Evolutionary conservation across 2,329 filamentous ascomycete genomes (phyloP), one percentile per base, ranked within the genome.

Genomic region (Talaromyces funiculosus): DNA sequence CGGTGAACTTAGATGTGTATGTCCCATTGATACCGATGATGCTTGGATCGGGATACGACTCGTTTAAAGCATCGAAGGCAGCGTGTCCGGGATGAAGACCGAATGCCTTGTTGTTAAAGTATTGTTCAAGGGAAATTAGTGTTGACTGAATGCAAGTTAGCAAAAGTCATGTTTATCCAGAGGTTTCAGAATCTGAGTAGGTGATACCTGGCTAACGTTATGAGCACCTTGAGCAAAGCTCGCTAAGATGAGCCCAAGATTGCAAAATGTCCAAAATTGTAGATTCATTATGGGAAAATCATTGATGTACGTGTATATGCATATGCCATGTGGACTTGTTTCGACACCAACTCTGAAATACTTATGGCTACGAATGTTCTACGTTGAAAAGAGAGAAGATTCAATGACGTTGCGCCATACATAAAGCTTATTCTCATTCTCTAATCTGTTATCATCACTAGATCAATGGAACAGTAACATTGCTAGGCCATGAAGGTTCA

Each of bases 21-120:
- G 67, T 66, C 16, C 71, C 68, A 6, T 69, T 71, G 24, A 66
- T 59, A n/a, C 49, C 53, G 14, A 61, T 62, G 3, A 75, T 53
- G 16, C 64, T 62, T 1, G 73, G 70, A 12, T 69, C 69, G 6
- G 78, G 77, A 60, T 77, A 81, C 0, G 78, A 78, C 53, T 79
- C 72, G 43, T 75, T 73, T 3, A 74, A 64, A 2, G 61, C 64
- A 58, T 81, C 77, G 61, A 81, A 80, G n/a, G 75, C 69, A 1
- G 79, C 75, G 64, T 81, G 77, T 2, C 78, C 78, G 0, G 79
- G 75, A 12, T 70, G 69, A 0, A 72, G 71, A 3, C 78, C 78
- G 61, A 82, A 81, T 1, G 70, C 79, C 59, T 79, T 79, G 65
- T 81, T 81, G 69, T 82, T 80, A 68, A 77, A 78, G 43, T 73